Percentiles rank a stretch among this genome's conserved stretches.
These are phyloP conservation scores for Solanum virginianum DNA, from an alignment of 257 asterid species.

Conservation along the genomic window DNA sequence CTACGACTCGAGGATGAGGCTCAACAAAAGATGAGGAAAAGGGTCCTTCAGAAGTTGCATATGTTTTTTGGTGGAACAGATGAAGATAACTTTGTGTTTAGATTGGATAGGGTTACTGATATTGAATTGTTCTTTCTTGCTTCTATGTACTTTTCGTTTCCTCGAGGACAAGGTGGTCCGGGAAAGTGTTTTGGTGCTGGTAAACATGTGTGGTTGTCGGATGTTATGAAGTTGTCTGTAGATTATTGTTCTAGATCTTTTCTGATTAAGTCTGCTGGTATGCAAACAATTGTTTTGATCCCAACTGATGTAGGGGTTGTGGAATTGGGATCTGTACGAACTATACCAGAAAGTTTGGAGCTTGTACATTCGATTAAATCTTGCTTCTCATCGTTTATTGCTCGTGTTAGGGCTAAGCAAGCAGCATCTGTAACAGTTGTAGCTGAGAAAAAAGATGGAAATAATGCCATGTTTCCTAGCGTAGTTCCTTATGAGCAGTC, in stretches of 20 bases:
- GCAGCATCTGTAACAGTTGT: constrained; percentile 9
- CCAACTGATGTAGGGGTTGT: constrained; percentile 83
- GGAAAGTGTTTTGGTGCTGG: constrained; percentile 59
- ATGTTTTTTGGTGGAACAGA: constrained; percentile 66
- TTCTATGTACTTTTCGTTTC: constrained; percentile 84
- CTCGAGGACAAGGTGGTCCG: constrained; percentile 70
- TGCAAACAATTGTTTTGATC: constrained; percentile 69
- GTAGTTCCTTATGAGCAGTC: constrained; percentile 9
- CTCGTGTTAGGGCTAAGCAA: constrained; percentile 33
- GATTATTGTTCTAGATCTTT: constrained; percentile 71
- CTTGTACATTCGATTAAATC: constrained; percentile 38
- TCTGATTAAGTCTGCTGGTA: constrained; percentile 69
- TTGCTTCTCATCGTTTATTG: constrained; percentile 39
- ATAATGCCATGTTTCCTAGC: not conserved
- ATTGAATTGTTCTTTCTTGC: constrained; percentile 92
- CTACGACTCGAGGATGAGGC: constrained; percentile 54
- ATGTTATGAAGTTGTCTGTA: constrained; percentile 25
- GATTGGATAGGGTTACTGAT: constrained; percentile 79
- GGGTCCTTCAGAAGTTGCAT: constrained; percentile 67
- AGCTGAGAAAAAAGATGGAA: constrained; percentile 20
- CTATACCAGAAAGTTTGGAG: constrained; percentile 54
- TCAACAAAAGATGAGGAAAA: constrained; percentile 76
- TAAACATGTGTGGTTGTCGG: constrained; percentile 55
- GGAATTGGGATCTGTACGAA: constrained; percentile 73
- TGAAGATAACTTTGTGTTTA: constrained; percentile 67